Conservation (phyloP, 805 yeast genomes). For the Starmerella riodocensis region DNA sequence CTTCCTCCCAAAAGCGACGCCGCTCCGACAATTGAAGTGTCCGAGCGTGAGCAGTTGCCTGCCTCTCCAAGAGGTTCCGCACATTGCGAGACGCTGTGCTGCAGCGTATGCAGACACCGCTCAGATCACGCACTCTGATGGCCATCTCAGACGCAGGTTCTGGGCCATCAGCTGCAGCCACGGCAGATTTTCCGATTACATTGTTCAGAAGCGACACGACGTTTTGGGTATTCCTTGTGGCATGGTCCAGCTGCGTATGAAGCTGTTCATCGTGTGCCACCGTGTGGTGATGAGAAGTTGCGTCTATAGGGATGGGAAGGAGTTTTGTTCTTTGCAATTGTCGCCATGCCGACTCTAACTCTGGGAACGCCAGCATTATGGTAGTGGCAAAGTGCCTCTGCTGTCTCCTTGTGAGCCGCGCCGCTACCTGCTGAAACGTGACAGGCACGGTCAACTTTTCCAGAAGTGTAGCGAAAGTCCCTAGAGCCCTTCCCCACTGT, state of each 20-base stretch:
- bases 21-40: slow-evolving; percentile 35
- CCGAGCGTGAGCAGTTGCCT: slow-evolving; percentile 31
- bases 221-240: slow-evolving; percentile 36
- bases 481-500: background rate
- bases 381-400: slow-evolving; percentile 87
- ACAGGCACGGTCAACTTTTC: slow-evolving; percentile 10
- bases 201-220: slow-evolving; percentile 20
- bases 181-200: slow-evolving; percentile 20
- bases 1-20: slow-evolving; percentile 68
- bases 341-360: slow-evolving; percentile 18
- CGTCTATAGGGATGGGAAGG: slow-evolving; percentile 1
- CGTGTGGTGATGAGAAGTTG: background rate
- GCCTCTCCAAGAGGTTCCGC: slow-evolving; percentile 39
- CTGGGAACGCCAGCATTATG: slow-evolving; percentile 29
- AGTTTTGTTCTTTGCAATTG: slow-evolving; percentile 5
- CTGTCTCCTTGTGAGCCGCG: slow-evolving; percentile 39
- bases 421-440: slow-evolving; percentile 3
- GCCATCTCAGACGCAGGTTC: slow-evolving; percentile 40
- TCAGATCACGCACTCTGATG: slow-evolving; percentile 58
- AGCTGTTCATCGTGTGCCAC: slow-evolving; percentile 41
- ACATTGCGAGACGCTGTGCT: slow-evolving; percentile 69
- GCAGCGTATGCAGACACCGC: slow-evolving; percentile 62
- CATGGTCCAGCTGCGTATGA: slow-evolving; percentile 48
- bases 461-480: background rate
- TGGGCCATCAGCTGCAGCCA: slow-evolving; percentile 15